These are phyloP conservation scores for Mimosa pudica DNA, from an alignment of 306 rosid genomes.

Conservation along the genomic window DNA sequence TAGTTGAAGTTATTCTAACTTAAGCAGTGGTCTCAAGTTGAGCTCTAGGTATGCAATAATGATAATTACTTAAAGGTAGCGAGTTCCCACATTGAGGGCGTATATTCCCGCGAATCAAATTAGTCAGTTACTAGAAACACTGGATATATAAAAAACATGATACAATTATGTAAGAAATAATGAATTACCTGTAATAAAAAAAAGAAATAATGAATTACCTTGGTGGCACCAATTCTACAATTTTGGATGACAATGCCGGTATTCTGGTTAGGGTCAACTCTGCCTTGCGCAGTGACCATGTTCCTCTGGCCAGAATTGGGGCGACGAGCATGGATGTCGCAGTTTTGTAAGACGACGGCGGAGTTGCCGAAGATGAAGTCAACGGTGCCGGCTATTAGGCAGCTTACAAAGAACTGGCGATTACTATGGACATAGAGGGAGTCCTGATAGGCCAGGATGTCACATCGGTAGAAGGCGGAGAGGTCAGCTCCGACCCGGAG, in stretches of 20 bases:
- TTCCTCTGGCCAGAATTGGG: constrained; percentile 83
- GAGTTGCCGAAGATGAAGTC: constrained; percentile 93
- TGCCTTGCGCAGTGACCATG: constrained; percentile 90
- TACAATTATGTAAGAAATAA: too few species aligned
- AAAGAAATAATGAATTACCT: not conserved
- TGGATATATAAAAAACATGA: too few species aligned
- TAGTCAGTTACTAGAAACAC: too few species aligned
- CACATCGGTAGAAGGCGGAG: constrained; percentile 78
- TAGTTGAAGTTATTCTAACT: too few species aligned
- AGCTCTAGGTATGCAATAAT: too few species aligned
- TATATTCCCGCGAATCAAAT: too few species aligned
- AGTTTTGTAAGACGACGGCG: constrained; percentile 70
- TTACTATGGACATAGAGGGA: constrained; percentile 91
- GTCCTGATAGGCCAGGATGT: constrained; percentile 82
- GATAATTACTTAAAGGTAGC: too few species aligned
- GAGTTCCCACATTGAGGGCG: too few species aligned
- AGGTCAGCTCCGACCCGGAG: constrained; percentile 84
- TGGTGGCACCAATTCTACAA: constrained; percentile 72
- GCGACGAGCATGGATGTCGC: constrained; percentile 77
- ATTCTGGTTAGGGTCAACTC: constrained; percentile 88
- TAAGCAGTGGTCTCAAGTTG: too few species aligned
- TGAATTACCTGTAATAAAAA: not conserved
- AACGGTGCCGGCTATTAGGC: constrained; percentile 69
- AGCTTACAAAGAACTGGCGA: constrained; percentile 68
- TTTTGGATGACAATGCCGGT: constrained; percentile 89